phyloP scores from a whole-genome alignment of 2,329 filamentous ascomycete genomes.

The Fusarium sp. region DNA sequence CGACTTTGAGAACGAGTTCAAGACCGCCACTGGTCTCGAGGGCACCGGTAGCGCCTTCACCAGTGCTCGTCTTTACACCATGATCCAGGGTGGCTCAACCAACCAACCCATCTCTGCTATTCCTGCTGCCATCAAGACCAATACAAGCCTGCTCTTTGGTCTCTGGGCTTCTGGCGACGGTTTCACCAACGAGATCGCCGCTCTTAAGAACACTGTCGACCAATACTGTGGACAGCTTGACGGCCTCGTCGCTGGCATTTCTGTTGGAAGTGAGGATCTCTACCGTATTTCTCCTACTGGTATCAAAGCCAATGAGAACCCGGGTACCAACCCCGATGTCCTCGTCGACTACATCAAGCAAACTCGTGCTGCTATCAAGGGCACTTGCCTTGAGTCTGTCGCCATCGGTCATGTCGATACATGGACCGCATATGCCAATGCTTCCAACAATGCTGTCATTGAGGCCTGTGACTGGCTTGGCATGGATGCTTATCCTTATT shows the following conservation, averaged over 20 bases:
- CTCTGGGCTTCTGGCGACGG: slow-evolving; percentile 80
- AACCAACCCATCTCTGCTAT: slow-evolving; percentile 76
- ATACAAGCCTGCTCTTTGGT: slow-evolving; percentile 81
- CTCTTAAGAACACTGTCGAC: slow-evolving; percentile 72
- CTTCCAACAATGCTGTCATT: slow-evolving; percentile 74
- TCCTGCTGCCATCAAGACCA: slow-evolving; percentile 81
- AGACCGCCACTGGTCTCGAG: slow-evolving; percentile 67
- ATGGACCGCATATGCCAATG: slow-evolving; percentile 82
- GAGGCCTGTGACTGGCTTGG: slow-evolving; percentile 79
- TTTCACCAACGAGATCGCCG: slow-evolving; percentile 77
- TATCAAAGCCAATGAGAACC: slow-evolving; percentile 66
- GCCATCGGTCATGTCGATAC: slow-evolving; percentile 88
- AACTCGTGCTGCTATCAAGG: slow-evolving; percentile 69
- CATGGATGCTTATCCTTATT: slow-evolving; percentile 87
- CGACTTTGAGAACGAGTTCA: slow-evolving; percentile 77
- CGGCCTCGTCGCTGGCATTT: slow-evolving; percentile 79
- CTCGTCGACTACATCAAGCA: slow-evolving; percentile 75
- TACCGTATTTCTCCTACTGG: slow-evolving; percentile 81
- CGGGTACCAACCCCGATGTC: slow-evolving; percentile 68
- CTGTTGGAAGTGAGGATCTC: slow-evolving; percentile 85
- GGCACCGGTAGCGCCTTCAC: slow-evolving; percentile 70
- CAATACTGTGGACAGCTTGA: slow-evolving; percentile 73
- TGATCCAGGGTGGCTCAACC: slow-evolving; percentile 72
- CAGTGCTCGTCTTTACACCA: slow-evolving; percentile 78
- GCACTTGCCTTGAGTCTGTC: slow-evolving; percentile 64